A percentile compares a stretch with the other conserved stretches of the same genome.
Evolutionary conservation across 2,329 filamentous ascomycete species (phyloP).

Genomic region (Trichoderma polysporum): DNA sequence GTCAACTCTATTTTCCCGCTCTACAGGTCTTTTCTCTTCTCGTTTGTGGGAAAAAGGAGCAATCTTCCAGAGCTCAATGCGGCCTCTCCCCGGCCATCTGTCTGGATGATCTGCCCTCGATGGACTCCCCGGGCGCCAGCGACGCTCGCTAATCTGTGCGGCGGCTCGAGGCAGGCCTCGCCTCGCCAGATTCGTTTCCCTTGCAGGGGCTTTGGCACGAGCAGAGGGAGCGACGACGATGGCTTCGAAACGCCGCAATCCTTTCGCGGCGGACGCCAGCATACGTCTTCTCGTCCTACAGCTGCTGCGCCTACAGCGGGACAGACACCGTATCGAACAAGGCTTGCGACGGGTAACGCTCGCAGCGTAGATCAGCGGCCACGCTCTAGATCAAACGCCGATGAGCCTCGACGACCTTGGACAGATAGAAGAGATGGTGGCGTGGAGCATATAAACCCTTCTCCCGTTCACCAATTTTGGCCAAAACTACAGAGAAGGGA

Average conservation of each 20-base stretch:
- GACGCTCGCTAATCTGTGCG: conserved; percentile 21
- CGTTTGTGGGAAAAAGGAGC: background rate
- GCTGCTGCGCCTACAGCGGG: background rate
- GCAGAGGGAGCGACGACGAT: background rate
- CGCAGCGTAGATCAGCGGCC: background rate
- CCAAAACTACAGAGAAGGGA: conserved; percentile 11
- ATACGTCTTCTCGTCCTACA: background rate
- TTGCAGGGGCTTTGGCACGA: background rate
- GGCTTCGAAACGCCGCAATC: background rate
- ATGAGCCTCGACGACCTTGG: background rate
- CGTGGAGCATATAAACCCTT: too few species aligned
- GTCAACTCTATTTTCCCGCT: background rate
- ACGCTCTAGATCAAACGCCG: background rate
- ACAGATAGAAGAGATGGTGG: background rate
- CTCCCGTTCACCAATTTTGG: too few species aligned
- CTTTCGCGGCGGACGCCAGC: background rate
- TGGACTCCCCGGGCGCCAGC: conserved; percentile 30
- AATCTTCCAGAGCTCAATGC: conserved; percentile 17
- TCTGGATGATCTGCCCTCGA: conserved; percentile 34
- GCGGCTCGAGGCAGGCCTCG: conserved; percentile 5
- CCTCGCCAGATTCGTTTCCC: background rate
- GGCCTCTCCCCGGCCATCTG: conserved; percentile 6
- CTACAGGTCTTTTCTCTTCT: background rate
- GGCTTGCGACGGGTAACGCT: background rate
- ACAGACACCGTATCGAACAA: background rate